Conservation (phyloP, 495 filamentous ascomycete species). For the Lasiosphaeria hispida region DNA sequence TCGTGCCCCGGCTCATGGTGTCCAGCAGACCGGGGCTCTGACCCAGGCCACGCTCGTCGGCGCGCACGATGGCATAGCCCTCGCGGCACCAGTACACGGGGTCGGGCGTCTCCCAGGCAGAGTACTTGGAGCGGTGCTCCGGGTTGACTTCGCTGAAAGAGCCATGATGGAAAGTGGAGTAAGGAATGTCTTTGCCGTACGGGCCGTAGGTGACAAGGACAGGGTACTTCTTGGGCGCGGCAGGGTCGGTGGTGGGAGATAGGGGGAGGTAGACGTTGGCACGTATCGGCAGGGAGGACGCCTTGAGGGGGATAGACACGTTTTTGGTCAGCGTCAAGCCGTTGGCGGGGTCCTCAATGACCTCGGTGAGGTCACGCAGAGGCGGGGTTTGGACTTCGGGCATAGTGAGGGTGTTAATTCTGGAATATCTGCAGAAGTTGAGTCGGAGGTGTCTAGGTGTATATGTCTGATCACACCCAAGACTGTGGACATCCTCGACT, state of each 20-base stretch:
- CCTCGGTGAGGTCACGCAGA: slow-evolving; percentile 21
- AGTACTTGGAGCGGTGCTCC: slow-evolving; percentile 48
- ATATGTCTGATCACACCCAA: background rate
- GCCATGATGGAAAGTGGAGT: slow-evolving; percentile 43
- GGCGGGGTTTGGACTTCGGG: slow-evolving; percentile 21
- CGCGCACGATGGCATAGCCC: slow-evolving; percentile 59
- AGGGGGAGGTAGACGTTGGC: slow-evolving; percentile 34
- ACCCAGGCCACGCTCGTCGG: slow-evolving; percentile 58
- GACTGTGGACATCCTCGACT: background rate
- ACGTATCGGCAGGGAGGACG: slow-evolving; percentile 26
- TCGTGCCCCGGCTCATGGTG: slow-evolving; percentile 58
- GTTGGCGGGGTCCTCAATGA: slow-evolving; percentile 12
- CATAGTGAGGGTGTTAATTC: background rate
- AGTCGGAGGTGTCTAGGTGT: background rate
- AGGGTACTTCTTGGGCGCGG: slow-evolving; percentile 24
- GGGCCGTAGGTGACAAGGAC: slow-evolving; percentile 59
- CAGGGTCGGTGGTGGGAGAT: background rate
- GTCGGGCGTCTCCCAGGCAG: slow-evolving; percentile 64
- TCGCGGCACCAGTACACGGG: slow-evolving; percentile 61
- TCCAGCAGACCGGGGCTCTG: slow-evolving; percentile 59
- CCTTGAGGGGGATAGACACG: slow-evolving; percentile 29
- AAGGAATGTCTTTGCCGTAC: slow-evolving; percentile 64
- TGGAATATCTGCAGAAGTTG: background rate
- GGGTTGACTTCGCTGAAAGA: slow-evolving; percentile 49
- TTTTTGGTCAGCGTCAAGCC: slow-evolving; percentile 25